These are phyloP conservation scores for Neonectria magnoliae DNA, from an alignment of 2,329 filamentous ascomycete species.

Conservation along the genomic window DNA sequence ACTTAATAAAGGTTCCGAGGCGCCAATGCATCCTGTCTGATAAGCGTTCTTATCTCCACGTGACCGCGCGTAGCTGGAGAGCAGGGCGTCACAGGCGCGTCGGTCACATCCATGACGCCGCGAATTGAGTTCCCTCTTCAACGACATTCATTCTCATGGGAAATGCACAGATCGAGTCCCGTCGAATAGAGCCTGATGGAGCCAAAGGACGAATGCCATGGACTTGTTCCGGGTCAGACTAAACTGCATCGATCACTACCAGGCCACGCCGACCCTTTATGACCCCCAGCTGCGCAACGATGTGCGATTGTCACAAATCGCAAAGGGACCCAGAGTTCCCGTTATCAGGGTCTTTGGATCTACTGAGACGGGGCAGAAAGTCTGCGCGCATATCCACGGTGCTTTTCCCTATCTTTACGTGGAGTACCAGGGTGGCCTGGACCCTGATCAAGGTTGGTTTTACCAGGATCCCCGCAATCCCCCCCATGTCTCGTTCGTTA, in stretches of 20 bases:
- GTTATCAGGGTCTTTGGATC: conserved; percentile 91
- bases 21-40: background rate
- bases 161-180: background rate
- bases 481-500: background rate
- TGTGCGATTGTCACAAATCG: conserved; percentile 65
- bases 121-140: background rate
- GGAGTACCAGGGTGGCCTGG: conserved; percentile 79
- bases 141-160: background rate
- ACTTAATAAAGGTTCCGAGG: too few relatives aligned
- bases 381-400: conserved; percentile 95
- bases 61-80: conserved; percentile 38
- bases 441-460: conserved; percentile 71
- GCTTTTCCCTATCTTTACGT: conserved; percentile 96
- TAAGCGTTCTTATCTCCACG: conserved; percentile 38
- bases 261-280: conserved; percentile 79
- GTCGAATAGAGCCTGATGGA: conserved; percentile 31
- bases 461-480: background rate
- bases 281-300: conserved; percentile 81
- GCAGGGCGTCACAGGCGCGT: conserved; percentile 8
- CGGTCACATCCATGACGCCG: background rate
- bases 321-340: conserved; percentile 78
- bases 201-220: conserved; percentile 42
- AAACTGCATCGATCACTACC: conserved; percentile 97
- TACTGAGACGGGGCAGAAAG: conserved; percentile 93
- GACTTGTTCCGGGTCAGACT: conserved; percentile 88